Base-by-base conservation (phyloP, 2,329 filamentous ascomycete species). In the Colletotrichum sp. region DNA sequence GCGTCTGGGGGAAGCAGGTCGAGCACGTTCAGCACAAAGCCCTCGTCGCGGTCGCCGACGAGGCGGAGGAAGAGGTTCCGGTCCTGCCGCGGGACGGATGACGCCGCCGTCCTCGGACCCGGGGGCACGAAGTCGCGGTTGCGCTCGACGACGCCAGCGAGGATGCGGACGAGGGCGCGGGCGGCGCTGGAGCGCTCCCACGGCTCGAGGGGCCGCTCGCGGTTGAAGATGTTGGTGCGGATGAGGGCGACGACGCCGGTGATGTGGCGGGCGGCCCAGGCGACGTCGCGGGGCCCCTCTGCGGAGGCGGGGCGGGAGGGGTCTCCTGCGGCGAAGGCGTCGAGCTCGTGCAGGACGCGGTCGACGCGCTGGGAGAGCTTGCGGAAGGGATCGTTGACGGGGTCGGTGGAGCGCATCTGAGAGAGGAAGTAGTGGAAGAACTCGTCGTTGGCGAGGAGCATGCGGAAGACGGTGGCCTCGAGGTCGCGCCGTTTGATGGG, bases 401-500 rank as follows among this genome's bases (percentile, higher is more conserved):
- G 82, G 72, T 89, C 88, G 63, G 83, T 81, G 4, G 89, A 84
- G n/a, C 83, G 82, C 70, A 88, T 85, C 10, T 86, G 82, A 18
- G 86, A 85, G 61, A 87, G 84, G 74, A 92, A 88, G 82, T 90
- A 88, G 67, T 88, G 83, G 79, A 91, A 90, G 82, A 92, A 88
- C 55, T 88, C 86, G 80, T 90, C 85, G 78, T 91, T 90, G 76
- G 87, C 85, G 26, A 91, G 83, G 18, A 92, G 84, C 82, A 92
- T 90, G 67, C 87, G 87, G 76, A 90, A 87, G 16, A 92, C 80
- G 4, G 89, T 90, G 60, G 84, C 83, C 77, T 89, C 88, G 2
- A 91, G 83, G 74, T 91, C 88, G 66, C 85, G 83, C 12, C 84
- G 83, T 74, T 85, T 85, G 67, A 88, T 79, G 12, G 86, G 81